These are phyloP conservation scores for Alopecurus myosuroides DNA, from an alignment of 176 grass and related monocot species.

Conservation along the genomic window DNA sequence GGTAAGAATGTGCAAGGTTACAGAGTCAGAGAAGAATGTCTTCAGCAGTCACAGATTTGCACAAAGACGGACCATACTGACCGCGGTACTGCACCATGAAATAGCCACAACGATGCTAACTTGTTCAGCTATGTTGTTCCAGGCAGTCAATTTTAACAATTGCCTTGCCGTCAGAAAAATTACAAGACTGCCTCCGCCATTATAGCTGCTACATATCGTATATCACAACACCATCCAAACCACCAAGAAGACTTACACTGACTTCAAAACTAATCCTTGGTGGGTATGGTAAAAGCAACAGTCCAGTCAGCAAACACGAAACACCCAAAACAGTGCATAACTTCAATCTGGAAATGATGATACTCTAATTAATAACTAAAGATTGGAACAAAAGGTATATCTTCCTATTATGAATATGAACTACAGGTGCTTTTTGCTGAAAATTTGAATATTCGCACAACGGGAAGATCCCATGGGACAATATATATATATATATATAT, in stretches of 20 bases:
- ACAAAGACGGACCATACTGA: background rate
- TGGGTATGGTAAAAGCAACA: no score
- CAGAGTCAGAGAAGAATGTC: background rate
- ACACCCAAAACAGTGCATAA: background rate
- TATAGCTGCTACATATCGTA: no score
- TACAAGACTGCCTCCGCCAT: conserved; percentile 22
- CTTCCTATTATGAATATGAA: no score
- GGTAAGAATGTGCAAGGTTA: background rate
- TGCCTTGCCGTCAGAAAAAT: conserved; percentile 72
- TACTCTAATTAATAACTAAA: background rate
- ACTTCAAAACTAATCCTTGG: no score
- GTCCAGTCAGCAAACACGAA: no score
- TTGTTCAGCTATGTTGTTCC: conserved; percentile 71
- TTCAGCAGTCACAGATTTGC: background rate
- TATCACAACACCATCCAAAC: no score
- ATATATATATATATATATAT: no score
- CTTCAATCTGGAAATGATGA: background rate
- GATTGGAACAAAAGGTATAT: background rate
- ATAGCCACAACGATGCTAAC: conserved; percentile 29
- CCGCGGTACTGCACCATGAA: conserved; percentile 9
- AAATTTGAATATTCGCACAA: background rate
- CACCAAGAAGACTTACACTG: no score
- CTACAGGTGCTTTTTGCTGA: background rate
- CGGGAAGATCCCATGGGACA: background rate
- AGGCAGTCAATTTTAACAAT: conserved; percentile 83